Conservation (phyloP, 768 basidiomycete species). For the Tricholoma furcatifolium region DNA sequence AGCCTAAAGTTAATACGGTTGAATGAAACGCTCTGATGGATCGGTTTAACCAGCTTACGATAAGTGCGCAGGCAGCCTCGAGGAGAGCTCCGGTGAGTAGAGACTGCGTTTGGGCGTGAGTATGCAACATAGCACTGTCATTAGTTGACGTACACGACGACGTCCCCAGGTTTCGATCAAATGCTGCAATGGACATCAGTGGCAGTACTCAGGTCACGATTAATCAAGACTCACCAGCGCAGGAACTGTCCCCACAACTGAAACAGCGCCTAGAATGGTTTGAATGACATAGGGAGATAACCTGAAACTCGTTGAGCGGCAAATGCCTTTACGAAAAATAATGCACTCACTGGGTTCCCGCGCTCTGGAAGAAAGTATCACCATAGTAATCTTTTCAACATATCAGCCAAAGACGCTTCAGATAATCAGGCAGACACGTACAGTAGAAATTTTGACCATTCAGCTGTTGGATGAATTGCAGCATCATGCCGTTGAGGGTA, state of each 20-base stretch:
- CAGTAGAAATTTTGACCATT: slow-evolving; percentile 84
- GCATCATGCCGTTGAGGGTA: slow-evolving; percentile 79
- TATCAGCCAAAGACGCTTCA: not conserved
- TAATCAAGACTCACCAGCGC: slow-evolving; percentile 44
- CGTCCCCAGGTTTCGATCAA: slow-evolving; percentile 78
- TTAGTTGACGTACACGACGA: slow-evolving; percentile 43
- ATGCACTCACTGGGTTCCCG: slow-evolving; percentile 54
- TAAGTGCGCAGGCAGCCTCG: slow-evolving; percentile 61
- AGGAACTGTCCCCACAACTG: slow-evolving; percentile 70
- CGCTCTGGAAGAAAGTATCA: slow-evolving; percentile 77
- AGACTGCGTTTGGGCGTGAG: slow-evolving; percentile 36
- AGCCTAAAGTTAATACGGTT: slow-evolving; percentile 37
- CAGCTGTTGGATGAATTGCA: slow-evolving; percentile 78
- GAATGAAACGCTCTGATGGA: slow-evolving; percentile 13
- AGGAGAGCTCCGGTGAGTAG: slow-evolving; percentile 62
- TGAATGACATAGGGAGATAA: slow-evolving; percentile 75
- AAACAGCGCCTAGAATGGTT: slow-evolving; percentile 71
- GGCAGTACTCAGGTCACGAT: not conserved
- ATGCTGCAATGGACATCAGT: slow-evolving; percentile 25
- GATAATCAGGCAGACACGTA: slow-evolving; percentile 26
- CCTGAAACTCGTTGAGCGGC: slow-evolving; percentile 22
- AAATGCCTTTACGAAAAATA: not conserved
- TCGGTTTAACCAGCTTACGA: slow-evolving; percentile 32
- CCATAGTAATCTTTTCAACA: slow-evolving; percentile 66
- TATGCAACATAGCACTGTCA: not conserved